These are phyloP conservation scores for Fusarium algeriense DNA, from an alignment of 2,329 filamentous ascomycete species.

Conservation along the genomic window DNA sequence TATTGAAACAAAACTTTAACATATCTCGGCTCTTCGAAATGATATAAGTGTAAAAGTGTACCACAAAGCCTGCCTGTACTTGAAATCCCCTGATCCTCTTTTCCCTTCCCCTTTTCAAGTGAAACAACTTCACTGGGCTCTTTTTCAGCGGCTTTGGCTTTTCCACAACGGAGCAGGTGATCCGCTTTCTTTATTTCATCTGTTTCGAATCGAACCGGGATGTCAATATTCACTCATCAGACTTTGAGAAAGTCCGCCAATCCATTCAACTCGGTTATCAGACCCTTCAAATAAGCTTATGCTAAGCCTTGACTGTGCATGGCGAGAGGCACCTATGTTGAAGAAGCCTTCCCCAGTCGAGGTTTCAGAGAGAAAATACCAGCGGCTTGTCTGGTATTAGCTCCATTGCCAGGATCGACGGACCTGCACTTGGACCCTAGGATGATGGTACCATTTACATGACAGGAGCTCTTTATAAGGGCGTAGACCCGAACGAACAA, in stretches of 20 bases:
- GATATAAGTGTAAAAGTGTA: neutral
- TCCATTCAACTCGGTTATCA: constrained; percentile 8
- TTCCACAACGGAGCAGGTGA: neutral
- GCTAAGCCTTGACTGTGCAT: constrained; percentile 12
- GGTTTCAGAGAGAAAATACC: constrained; percentile 11
- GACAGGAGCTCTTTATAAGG: constrained; percentile 18
- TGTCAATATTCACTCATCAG: neutral
- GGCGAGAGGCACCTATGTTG: constrained; percentile 5
- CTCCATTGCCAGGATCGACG: constrained; percentile 2
- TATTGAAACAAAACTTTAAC: neutral
- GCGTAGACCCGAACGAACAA: neutral
- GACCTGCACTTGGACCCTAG: neutral
- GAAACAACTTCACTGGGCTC: constrained; percentile 11
- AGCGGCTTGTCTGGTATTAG: constrained; percentile 1
- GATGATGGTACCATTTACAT: neutral
- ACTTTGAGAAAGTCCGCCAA: constrained; percentile 30
- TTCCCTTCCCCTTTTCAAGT: constrained; percentile 11
- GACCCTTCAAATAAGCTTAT: constrained; percentile 24
- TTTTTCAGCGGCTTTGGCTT: neutral
- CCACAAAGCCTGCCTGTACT: neutral
- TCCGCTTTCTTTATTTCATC: constrained; percentile 12
- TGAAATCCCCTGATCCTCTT: neutral
- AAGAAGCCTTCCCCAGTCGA: constrained; percentile 8
- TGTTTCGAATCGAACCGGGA: constrained; percentile 23
- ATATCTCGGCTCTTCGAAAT: neutral